phyloP scores from a whole-genome alignment of 2,329 filamentous ascomycete species.

The Talaromyces sp. region DNA sequence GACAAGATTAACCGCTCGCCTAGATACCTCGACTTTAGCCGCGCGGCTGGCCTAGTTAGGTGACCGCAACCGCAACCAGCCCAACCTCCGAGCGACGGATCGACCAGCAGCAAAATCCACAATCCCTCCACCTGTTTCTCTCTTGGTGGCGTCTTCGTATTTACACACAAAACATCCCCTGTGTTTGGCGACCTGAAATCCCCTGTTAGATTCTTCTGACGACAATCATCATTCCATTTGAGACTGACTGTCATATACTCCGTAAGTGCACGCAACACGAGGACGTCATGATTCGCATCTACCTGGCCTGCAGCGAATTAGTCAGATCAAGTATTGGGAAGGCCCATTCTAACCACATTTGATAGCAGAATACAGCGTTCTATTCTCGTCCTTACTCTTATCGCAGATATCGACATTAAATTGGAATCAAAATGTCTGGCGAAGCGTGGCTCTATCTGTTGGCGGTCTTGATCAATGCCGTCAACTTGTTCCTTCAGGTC shows the following conservation, averaged over 20 bases:
- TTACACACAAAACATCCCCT: background rate
- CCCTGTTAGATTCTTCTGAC: background rate
- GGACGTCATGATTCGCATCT: background rate
- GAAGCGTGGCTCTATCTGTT: slow-evolving; percentile 98
- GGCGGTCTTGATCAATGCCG: slow-evolving; percentile 97
- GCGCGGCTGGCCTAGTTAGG: background rate
- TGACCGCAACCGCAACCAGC: background rate
- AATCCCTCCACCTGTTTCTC: background rate
- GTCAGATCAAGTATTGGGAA: background rate
- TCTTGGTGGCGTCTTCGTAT: background rate
- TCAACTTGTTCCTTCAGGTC: slow-evolving; percentile 99
- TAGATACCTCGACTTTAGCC: background rate
- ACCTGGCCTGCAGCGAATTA: background rate
- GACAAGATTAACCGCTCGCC: slow-evolving; percentile 1
- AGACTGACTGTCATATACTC: background rate
- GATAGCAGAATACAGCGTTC: background rate
- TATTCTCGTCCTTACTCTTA: background rate
- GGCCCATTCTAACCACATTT: background rate
- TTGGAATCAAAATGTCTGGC: slow-evolving; percentile 71
- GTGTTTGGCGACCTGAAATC: background rate
- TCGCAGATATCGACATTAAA: background rate
- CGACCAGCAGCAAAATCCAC: background rate
- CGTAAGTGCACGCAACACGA: background rate
- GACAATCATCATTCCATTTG: background rate
- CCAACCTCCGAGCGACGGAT: background rate